Conservation (phyloP, 2,329 filamentous ascomycete species). For the Ophiosphaerella narmari region DNA sequence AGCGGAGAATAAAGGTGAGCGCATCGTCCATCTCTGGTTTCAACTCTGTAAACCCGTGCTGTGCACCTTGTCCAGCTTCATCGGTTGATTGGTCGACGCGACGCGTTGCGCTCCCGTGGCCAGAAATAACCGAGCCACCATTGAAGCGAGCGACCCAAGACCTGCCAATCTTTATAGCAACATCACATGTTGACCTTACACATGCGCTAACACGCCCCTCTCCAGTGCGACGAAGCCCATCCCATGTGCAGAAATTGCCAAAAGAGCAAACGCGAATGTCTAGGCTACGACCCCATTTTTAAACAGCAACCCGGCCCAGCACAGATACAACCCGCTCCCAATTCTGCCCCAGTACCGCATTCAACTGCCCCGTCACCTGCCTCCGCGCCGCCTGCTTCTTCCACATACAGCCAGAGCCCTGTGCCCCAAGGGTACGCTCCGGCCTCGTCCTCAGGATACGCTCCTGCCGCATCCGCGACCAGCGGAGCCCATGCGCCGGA, state of each 20-base stretch:
- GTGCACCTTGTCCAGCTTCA: slow-evolving; percentile 20
- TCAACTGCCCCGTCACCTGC: slow-evolving; percentile 36
- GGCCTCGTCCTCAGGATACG: slow-evolving; percentile 50
- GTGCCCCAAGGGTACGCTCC: slow-evolving; percentile 51
- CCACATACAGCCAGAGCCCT: slow-evolving; percentile 44
- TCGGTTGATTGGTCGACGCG: slow-evolving; percentile 33
- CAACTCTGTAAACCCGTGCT: background rate
- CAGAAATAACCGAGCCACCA: slow-evolving; percentile 41
- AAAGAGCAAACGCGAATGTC: slow-evolving; percentile 84
- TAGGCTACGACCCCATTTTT: slow-evolving; percentile 88
- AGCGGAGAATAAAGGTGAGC: slow-evolving; percentile 72
- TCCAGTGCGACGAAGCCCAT: slow-evolving; percentile 92
- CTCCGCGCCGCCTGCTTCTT: slow-evolving; percentile 37
- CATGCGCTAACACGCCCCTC: slow-evolving; percentile 30
- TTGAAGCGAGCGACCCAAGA: slow-evolving; percentile 40
- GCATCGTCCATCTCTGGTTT: background rate
- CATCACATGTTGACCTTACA: slow-evolving; percentile 24
- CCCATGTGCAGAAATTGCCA: slow-evolving; percentile 89
- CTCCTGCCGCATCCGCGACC: slow-evolving; percentile 38
- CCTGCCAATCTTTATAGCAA: slow-evolving; percentile 32
- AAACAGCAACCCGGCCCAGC: slow-evolving; percentile 72
- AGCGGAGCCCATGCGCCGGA: slow-evolving; percentile 53
- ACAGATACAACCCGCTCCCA: slow-evolving; percentile 72
- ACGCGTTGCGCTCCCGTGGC: slow-evolving; percentile 26
- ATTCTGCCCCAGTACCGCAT: slow-evolving; percentile 47